Percentiles rank a stretch among this genome's conserved stretches.
Conservation (phyloP, 176 grass and related monocot genomes). For the Phragmites australis region DNA sequence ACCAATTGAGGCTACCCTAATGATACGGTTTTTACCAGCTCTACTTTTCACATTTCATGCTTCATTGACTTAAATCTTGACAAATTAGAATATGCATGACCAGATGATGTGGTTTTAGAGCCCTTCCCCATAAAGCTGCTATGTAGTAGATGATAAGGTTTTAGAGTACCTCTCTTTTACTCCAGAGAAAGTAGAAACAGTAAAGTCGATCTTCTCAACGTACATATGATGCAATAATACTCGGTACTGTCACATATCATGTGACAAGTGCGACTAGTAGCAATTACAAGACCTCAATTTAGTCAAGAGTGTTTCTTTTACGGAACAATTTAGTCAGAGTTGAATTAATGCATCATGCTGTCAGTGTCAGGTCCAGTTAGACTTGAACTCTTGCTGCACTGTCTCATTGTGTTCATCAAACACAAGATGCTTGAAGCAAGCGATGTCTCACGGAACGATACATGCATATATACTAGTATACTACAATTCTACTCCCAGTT, state of each 20-base stretch:
- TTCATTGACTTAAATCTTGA: background rate
- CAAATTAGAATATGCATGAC: background rate
- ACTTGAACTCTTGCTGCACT: background rate
- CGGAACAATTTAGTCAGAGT: background rate
- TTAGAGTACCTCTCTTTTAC: background rate
- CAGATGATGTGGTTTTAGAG: background rate
- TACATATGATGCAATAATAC: slow-evolving; percentile 33
- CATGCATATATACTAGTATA: background rate
- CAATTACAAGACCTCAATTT: background rate
- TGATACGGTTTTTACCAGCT: background rate
- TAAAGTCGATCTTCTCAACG: background rate
- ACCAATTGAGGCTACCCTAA: background rate
- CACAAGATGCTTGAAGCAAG: background rate
- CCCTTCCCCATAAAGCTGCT: background rate
- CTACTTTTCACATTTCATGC: slow-evolving; percentile 32
- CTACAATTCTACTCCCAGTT: background rate
- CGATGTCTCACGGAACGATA: background rate
- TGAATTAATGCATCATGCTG: background rate
- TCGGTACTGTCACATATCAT: slow-evolving; percentile 18
- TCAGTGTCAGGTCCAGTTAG: background rate
- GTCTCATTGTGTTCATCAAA: background rate
- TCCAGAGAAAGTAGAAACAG: background rate
- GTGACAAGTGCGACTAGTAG: background rate
- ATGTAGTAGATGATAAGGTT: background rate
- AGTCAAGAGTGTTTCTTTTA: background rate